Conservation (phyloP, 805 yeast genomes). For the Barnettozyma sp. region DNA sequence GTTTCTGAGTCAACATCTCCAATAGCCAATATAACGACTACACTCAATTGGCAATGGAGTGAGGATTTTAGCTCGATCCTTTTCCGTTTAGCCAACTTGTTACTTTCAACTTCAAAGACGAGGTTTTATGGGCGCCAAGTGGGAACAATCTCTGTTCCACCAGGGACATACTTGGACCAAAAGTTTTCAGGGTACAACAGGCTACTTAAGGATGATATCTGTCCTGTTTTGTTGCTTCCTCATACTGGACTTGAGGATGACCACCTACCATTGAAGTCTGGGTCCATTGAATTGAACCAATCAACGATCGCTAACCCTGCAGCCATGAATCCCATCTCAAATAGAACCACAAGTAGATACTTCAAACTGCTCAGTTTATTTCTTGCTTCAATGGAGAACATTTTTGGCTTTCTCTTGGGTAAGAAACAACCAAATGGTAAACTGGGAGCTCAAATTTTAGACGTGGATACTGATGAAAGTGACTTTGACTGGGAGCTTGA, state of each 20-base stretch:
- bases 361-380: neutral
- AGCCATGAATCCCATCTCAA: neutral
- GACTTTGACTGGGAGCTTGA: conserved; percentile 2
- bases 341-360: neutral
- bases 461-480: neutral
- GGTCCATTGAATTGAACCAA: conserved; percentile 1
- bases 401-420: neutral
- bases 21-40: conserved; percentile 33
- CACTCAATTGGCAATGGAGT: conserved; percentile 30
- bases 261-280: neutral
- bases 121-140: conserved; percentile 2
- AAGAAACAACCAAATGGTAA: neutral
- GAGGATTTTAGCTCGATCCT: conserved; percentile 49
- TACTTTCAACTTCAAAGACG: neutral
- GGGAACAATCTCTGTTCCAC: neutral
- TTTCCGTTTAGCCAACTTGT: conserved; percentile 1
- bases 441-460: neutral
- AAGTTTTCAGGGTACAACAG: neutral
- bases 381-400: neutral
- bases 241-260: conserved; percentile 1
- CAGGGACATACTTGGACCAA: conserved; percentile 1
- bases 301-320: neutral
- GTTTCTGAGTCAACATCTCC: conserved; percentile 29
- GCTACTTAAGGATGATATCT: neutral
- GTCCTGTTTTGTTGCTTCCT: neutral